Evolutionary conservation across 208 protist species (phyloP), one percentile per base, ranked within the genome.

Genomic region (Wallacemonas sp.): DNA sequence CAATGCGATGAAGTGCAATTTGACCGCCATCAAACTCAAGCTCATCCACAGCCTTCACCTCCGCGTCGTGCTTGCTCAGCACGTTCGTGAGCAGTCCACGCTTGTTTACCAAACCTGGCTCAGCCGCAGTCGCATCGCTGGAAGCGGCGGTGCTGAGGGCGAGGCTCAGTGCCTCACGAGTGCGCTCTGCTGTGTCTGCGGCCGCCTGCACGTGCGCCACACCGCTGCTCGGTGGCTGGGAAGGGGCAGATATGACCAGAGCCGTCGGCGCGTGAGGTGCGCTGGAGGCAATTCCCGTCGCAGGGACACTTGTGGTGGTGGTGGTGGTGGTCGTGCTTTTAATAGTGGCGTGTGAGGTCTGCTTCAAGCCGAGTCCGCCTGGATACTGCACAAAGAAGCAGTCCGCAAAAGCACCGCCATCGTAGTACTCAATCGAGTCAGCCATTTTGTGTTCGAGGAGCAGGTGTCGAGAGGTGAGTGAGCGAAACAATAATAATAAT

Each of bases 361-460:
- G 69, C 42, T 75, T 64, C 55, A 42, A 62, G 12, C 86, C 86
- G 62, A 93, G 71, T 2, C 79, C 80, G 17, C 72, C 51, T 0
- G 86, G 86, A 62, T 82, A 93, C 58, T 93, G 86, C 1, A 79
- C 78, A 51, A 74, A 90, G 11, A 67, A 74, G 38, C 64, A 79
- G 56, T 90, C 80, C 1, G 86, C 72, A 59, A 86, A 93, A 31
- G 86, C 81, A 1, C 86, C 86, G 39, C 86, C 86, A 51, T 86
- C 83, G 42, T 77, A 54, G 58, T 61, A 79, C 19, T 86, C 59
- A 28, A 82, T 17, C 17, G 55, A 24, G 30, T 58, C 51, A 53
- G 61, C 42, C 36, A 33, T 55, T 38, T 28, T 31, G 36, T 45
- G 61, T 19, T 11, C 19, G 11, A 61, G 11, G 27, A 47, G 31